A percentile compares a stretch with the other conserved stretches of the same genome.
phyloP scores from a whole-genome alignment of 2,329 filamentous ascomycete genomes.

The Fusarium virguliforme region DNA sequence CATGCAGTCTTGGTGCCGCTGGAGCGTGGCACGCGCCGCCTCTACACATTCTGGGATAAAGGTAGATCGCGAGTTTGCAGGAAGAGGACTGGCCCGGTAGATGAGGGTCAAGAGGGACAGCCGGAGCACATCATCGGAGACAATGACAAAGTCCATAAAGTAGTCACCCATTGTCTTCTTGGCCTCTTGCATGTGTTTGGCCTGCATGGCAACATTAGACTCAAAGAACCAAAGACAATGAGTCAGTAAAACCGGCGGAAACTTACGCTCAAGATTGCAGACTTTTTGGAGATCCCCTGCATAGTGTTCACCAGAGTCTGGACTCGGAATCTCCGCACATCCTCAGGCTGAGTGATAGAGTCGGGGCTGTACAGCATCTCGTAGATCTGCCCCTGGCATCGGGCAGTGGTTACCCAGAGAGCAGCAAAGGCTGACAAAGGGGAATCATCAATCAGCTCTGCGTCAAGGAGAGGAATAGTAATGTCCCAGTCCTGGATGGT shows the following conservation, averaged over 20 bases:
- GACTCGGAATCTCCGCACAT: constrained; percentile 56
- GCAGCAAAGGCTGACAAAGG: constrained; percentile 57
- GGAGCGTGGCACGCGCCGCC: constrained; percentile 60
- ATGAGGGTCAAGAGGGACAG: constrained; percentile 61
- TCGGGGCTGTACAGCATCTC: constrained; percentile 67
- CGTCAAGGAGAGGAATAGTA: constrained; percentile 58
- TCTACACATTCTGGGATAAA: constrained; percentile 62
- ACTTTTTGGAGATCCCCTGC: constrained; percentile 48
- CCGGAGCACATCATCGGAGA: constrained; percentile 62
- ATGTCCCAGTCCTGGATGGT: constrained; percentile 73
- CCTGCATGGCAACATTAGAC: constrained; percentile 23
- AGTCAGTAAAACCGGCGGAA: accelerated
- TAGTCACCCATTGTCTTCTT: constrained; percentile 48
- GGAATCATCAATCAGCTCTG: constrained; percentile 49
- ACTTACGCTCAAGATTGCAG: constrained; percentile 40
- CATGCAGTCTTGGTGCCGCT: constrained; percentile 61
- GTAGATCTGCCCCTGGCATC: constrained; percentile 71
- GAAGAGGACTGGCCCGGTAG: constrained; percentile 60
- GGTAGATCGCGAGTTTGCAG: constrained; percentile 51
- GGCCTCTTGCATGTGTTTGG: constrained; percentile 47
- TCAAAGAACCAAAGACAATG: neutral
- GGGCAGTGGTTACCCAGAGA: constrained; percentile 67
- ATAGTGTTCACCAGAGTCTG: constrained; percentile 53
- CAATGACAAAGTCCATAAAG: constrained; percentile 56
- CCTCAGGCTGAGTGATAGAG: constrained; percentile 56